A percentile compares a stretch with the other conserved stretches of the same genome.
These are phyloP conservation scores for Sechiopsis laciniata DNA, from an alignment of 306 rosid genomes.

Conservation along the genomic window DNA sequence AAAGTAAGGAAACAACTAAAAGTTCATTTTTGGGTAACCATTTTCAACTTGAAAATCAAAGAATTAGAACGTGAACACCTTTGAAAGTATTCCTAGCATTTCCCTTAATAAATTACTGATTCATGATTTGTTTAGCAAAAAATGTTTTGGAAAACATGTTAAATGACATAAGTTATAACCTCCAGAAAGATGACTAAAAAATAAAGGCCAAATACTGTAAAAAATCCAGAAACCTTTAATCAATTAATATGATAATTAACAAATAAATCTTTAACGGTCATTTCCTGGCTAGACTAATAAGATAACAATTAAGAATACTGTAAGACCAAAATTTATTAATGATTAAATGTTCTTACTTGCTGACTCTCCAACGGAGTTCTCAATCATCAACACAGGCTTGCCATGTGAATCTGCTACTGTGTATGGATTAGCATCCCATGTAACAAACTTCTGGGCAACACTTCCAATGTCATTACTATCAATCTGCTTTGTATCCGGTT, in stretches of 20 bases:
- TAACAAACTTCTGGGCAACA: slow-evolving; percentile 52
- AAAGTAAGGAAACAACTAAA: neutral
- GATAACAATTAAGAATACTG: slow-evolving; percentile 8
- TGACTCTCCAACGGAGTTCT: slow-evolving; percentile 37
- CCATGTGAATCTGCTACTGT: slow-evolving; percentile 58
- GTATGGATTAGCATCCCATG: slow-evolving; percentile 64
- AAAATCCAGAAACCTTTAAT: neutral
- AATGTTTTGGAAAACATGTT: neutral
- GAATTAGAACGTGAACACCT: neutral
- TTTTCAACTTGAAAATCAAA: neutral
- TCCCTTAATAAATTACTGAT: neutral
- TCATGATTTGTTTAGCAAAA: neutral
- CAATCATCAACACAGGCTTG: slow-evolving; percentile 46
- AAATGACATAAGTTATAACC: neutral
- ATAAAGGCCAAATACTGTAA: neutral
- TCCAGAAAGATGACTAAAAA: neutral
- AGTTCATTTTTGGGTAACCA: neutral
- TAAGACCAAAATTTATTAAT: slow-evolving; percentile 7
- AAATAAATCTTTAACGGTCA: slow-evolving; percentile 16
- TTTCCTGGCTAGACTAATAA: slow-evolving; percentile 8
- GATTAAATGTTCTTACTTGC: slow-evolving; percentile 33
- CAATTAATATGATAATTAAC: neutral
- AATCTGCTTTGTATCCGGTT: slow-evolving; percentile 83
- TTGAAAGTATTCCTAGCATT: slow-evolving; percentile 2
- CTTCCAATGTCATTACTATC: slow-evolving; percentile 62